Evolutionary conservation across 2,329 filamentous ascomycete species (phyloP), one percentile per base, ranked within the genome.

Genomic region (Tolypocladium capitatum): DNA sequence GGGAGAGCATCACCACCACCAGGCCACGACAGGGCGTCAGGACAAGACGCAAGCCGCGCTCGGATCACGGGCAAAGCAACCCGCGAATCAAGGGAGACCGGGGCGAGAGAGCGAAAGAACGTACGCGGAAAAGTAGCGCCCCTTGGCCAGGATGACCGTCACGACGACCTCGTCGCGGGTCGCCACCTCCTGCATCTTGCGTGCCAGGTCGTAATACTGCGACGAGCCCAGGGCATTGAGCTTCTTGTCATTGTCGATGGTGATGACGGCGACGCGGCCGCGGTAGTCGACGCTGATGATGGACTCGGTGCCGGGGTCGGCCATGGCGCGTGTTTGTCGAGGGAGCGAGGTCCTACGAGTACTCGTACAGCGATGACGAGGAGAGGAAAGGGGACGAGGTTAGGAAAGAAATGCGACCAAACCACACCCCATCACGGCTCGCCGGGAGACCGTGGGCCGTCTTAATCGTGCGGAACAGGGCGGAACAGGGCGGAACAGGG

Each of bases 81-180:
- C 9, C 28, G 2, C 2, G 28, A 10, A 30, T 10, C 28, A 21
- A 28, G 8, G 24, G 24, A 33, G 14, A 35, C 28, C 3, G 13
- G 41, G 28, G 32, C 33, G 32, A 44, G 11, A 24, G 32, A 34
- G 43, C 48, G 30, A 31, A 21, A 30, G 18, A 13, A 64, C 78
- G 58, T 75, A 94, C 86, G 91, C 90, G 10, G 89, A 96, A 70
- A 97, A 97, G 61, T 70, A 83, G 8, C 78, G 75, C n/a, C 91
- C 91, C 50, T 80, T 90, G 58, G 81, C 92, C 0, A 88, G 86
- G 4, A 97, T 61, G 11, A 97, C 73, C 3, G 91, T 97, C 57
- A 95, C 81, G 60, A 76, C 86, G 50, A 96, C 81, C 54, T 94
- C 86, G 51, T 91, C 80, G 53, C 81, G 81, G 9, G 71, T 74